A percentile compares a stretch with the other conserved stretches of the same genome.
Conservation (phyloP, 768 basidiomycete genomes). For the Suillus ampliporus region DNA sequence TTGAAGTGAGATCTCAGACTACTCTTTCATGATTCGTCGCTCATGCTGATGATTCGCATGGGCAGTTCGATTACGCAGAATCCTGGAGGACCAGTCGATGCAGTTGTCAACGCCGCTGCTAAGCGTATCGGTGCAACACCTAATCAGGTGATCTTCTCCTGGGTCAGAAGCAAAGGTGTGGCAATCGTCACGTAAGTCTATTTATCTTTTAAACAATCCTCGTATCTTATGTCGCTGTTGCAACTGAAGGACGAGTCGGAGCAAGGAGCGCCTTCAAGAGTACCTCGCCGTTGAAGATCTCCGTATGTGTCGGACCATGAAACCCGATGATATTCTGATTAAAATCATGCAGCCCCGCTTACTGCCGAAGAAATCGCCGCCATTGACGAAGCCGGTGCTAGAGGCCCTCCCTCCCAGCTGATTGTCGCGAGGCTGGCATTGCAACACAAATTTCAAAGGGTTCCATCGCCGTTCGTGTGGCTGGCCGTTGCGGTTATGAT, state of each 20-base stretch:
- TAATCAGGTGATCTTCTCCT: conserved; percentile 70
- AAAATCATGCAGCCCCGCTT: conserved; percentile 47
- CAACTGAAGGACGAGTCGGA: conserved; percentile 59
- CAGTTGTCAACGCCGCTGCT: conserved; percentile 57
- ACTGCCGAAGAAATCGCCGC: conserved; percentile 62
- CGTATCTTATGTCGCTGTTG: conserved; percentile 7
- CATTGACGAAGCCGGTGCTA: conserved; percentile 66
- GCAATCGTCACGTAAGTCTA: conserved; percentile 66
- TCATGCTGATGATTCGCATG: conserved; percentile 4
- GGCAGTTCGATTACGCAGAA: conserved; percentile 59
- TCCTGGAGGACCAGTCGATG: conserved; percentile 71
- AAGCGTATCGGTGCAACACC: conserved; percentile 58
- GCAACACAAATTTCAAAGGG: not conserved
- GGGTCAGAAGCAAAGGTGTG: conserved; percentile 70
- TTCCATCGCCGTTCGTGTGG: no score
- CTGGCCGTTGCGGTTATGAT: not conserved
- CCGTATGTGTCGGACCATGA: conserved; percentile 34
- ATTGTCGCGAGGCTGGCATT: not conserved
- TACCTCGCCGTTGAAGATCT: conserved; percentile 72
- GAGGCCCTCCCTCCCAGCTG: conserved; percentile 47
- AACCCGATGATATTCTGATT: not conserved
- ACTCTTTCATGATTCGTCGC: conserved; percentile 25
- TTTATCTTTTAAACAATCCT: not conserved
- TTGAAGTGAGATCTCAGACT: conserved; percentile 52
- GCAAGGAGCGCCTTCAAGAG: conserved; percentile 62